Conservation (phyloP, 1,284 basidiomycete genomes). For the Wallemia hederae region DNA sequence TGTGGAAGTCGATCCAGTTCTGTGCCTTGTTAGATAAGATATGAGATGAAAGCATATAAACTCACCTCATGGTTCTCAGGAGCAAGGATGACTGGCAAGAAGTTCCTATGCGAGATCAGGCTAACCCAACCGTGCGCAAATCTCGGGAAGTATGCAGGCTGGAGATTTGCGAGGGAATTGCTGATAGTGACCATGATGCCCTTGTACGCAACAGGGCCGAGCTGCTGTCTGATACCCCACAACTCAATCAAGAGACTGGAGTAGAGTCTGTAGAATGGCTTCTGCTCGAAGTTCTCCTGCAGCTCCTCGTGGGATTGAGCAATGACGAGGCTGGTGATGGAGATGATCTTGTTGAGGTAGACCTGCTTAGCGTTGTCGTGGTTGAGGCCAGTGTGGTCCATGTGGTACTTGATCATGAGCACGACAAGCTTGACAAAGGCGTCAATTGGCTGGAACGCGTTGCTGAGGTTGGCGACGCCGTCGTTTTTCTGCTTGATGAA, state of each 20-base stretch:
- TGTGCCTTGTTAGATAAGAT: constrained; percentile 11
- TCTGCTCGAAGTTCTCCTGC: constrained; percentile 70
- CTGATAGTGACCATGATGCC: constrained; percentile 66
- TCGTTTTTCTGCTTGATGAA: constrained; percentile 60
- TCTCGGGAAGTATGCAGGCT: constrained; percentile 87
- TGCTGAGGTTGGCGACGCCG: constrained; percentile 40
- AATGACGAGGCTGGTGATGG: constrained; percentile 83
- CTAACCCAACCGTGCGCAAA: constrained; percentile 98
- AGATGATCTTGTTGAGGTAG: constrained; percentile 89
- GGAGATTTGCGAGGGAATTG: constrained; percentile 82
- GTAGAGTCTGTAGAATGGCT: constrained; percentile 96
- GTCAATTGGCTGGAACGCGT: constrained; percentile 63
- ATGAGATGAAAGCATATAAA: constrained; percentile 1
- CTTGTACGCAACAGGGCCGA: constrained; percentile 54
- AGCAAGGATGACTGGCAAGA: constrained; percentile 81
- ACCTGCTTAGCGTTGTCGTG: constrained; percentile 83
- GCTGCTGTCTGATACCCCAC: constrained; percentile 46
- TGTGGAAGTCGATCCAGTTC: constrained; percentile 91
- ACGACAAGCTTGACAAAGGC: constrained; percentile 84
- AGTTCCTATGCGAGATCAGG: constrained; percentile 75
- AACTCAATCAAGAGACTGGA: constrained; percentile 83
- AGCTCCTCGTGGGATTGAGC: constrained; percentile 88
- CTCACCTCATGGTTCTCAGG: constrained; percentile 51
- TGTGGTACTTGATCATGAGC: constrained; percentile 98
- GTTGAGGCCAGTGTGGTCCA: constrained; percentile 54